Percentiles rank a stretch among this genome's conserved stretches.
These are phyloP conservation scores for Cutaneotrichosporon sp. DNA, from an alignment of 1,284 basidiomycete genomes.

Conservation along the genomic window DNA sequence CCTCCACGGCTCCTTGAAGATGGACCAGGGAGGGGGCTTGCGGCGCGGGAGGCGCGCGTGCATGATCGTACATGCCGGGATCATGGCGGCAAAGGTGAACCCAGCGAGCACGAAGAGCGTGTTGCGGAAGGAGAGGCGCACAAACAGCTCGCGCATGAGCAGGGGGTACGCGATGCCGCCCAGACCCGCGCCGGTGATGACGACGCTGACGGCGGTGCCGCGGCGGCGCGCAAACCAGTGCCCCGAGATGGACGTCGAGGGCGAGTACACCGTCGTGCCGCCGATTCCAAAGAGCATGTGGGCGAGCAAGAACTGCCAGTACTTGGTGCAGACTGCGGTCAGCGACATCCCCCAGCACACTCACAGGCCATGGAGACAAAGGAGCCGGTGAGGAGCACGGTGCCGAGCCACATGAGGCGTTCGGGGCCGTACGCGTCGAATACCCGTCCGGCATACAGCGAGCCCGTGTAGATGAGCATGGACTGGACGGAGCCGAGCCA, in stretches of 20 bases:
- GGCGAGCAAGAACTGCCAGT: constrained; percentile 49
- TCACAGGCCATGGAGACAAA: constrained; percentile 46
- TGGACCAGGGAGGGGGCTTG: constrained; percentile 16
- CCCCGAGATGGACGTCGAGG: constrained; percentile 45
- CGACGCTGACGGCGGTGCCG: constrained; percentile 47
- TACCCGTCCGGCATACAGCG: constrained; percentile 40
- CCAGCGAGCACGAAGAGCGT: constrained; percentile 32
- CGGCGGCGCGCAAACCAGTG: constrained; percentile 50
- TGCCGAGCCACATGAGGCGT: constrained; percentile 33
- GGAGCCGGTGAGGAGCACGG: constrained; percentile 34
- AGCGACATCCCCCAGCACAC: background rate
- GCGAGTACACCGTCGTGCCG: constrained; percentile 43
- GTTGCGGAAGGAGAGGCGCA: constrained; percentile 24
- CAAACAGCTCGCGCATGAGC: constrained; percentile 28
- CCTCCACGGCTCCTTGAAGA: constrained; percentile 32
- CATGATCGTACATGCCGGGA: constrained; percentile 28
- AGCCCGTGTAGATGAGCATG: constrained; percentile 40
- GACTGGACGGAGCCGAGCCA: constrained; percentile 45
- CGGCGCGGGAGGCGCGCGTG: constrained; percentile 31
- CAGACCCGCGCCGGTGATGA: constrained; percentile 44
- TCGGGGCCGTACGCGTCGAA: constrained; percentile 48
- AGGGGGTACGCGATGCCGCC: constrained; percentile 41
- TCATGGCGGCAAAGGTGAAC: constrained; percentile 26
- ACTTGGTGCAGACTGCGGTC: constrained; percentile 42
- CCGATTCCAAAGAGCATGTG: constrained; percentile 45